A percentile compares a stretch with the other conserved stretches of the same genome.
Evolutionary conservation across 169 alveolate species (phyloP).

Genomic region (Plasmodium cynomolgi): DNA sequence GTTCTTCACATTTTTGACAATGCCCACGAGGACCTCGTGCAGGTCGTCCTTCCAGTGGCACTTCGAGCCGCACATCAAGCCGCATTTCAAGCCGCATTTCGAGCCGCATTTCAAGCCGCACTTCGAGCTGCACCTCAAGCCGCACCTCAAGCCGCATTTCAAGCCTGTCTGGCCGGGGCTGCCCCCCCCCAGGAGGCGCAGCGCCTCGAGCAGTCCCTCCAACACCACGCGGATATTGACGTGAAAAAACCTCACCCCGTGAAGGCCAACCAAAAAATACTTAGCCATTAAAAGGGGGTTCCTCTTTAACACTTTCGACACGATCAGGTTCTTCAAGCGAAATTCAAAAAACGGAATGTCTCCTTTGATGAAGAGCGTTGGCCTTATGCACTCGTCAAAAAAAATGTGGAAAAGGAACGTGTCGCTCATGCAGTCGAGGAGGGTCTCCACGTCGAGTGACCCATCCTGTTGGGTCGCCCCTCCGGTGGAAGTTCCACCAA

Average conservation of each 20-base stretch:
- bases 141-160: background rate
- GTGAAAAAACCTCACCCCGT: background rate
- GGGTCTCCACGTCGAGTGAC: background rate
- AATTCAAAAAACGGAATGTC: conserved; percentile 21
- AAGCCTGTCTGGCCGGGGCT: background rate
- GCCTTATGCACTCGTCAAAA: conserved; percentile 45
- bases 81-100: background rate
- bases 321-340: conserved; percentile 15
- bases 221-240: conserved; percentile 21
- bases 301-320: conserved; percentile 54
- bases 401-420: conserved; percentile 67
- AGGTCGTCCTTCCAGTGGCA: background rate
- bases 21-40: conserved; percentile 14
- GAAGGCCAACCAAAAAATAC: background rate
- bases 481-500: too few relatives aligned
- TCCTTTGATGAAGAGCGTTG: conserved; percentile 64
- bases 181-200: background rate
- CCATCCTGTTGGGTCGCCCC: background rate
- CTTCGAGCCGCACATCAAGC: background rate
- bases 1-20: conserved; percentile 38
- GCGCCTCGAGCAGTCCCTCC: conserved; percentile 8
- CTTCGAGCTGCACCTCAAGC: background rate
- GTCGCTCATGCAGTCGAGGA: conserved; percentile 63
- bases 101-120: background rate
- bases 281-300: background rate